Evolutionary conservation across 495 filamentous ascomycete genomes (phyloP).

Genomic region (Thermochaetoides thermophila): DNA sequence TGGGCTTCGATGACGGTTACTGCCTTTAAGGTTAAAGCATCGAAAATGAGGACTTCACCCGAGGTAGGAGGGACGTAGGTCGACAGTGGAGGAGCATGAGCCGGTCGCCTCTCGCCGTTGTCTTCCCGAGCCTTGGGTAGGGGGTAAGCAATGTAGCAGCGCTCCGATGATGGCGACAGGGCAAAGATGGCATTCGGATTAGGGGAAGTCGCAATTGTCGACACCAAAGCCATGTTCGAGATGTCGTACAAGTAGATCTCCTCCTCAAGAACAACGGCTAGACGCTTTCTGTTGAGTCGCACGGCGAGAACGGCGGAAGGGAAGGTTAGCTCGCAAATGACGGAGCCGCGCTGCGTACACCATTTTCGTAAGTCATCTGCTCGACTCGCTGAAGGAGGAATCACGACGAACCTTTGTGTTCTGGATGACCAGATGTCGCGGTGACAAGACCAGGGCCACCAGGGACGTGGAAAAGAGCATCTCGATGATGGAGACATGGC

Average conservation of each 20-base stretch:
- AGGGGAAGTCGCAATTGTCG: constrained; percentile 82
- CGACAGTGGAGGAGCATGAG: constrained; percentile 70
- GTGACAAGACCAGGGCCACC: constrained; percentile 81
- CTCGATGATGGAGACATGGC: constrained; percentile 86
- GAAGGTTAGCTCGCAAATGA: constrained; percentile 97
- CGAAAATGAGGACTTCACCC: constrained; percentile 88
- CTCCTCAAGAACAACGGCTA: constrained; percentile 85
- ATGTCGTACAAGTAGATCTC: constrained; percentile 98
- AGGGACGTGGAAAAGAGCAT: constrained; percentile 99
- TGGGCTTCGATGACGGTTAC: constrained; percentile 92
- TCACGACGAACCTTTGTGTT: constrained; percentile 73
- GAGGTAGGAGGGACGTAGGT: constrained; percentile 64
- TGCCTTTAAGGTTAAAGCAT: constrained; percentile 71
- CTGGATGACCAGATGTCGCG: constrained; percentile 78
- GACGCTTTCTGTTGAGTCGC: constrained; percentile 80
- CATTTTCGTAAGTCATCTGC: no score
- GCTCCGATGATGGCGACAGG: constrained; percentile 85
- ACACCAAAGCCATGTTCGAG: constrained; percentile 86
- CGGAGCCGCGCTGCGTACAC: constrained; percentile 59
- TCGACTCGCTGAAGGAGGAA: background rate
- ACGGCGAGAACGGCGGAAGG: constrained; percentile 87
- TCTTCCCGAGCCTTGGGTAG: constrained; percentile 62
- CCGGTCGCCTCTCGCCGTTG: constrained; percentile 44
- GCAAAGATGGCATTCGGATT: constrained; percentile 86
- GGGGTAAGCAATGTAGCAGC: constrained; percentile 87